phyloP scores from a whole-genome alignment of 192 early-diverging fungal genomes.

The Podila epigama region DNA sequence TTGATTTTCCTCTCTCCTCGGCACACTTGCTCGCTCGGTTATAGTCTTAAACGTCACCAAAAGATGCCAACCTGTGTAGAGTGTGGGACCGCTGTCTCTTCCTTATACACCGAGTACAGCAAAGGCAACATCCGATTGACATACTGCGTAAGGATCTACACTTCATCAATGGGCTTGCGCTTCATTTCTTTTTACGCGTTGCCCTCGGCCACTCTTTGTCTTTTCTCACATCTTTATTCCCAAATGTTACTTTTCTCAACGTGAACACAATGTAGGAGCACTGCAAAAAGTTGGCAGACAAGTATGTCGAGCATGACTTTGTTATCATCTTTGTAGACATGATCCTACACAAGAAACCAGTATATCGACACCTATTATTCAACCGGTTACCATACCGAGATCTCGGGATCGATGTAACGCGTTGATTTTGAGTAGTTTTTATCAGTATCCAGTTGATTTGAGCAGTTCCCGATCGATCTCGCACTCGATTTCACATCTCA shows the following conservation, averaged over 20 bases:
- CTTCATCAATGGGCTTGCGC: no score
- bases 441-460: not conserved
- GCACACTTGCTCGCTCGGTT: no score
- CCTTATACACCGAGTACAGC: conserved; percentile 84
- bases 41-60: no score
- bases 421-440: not conserved
- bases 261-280: conserved; percentile 55
- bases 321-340: conserved; percentile 92
- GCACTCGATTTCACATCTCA: not conserved
- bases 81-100: conserved; percentile 71
- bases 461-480: conserved; percentile 16
- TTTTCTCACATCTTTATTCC: not conserved
- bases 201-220: not conserved
- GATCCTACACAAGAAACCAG: conserved; percentile 86
- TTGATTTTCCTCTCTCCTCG: no score
- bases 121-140: conserved; percentile 85
- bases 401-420: conserved; percentile 51
- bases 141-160: conserved; percentile 66
- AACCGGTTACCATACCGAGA: conserved; percentile 73
- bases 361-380: conserved; percentile 86
- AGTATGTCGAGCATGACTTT: conserved; percentile 91
- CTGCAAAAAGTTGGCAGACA: conserved; percentile 87
- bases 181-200: not conserved
- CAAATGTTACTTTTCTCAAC: not conserved
- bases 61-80: conserved; percentile 80